phyloP scores from a whole-genome alignment of 768 basidiomycete species.

The Suillus subaureus region DNA sequence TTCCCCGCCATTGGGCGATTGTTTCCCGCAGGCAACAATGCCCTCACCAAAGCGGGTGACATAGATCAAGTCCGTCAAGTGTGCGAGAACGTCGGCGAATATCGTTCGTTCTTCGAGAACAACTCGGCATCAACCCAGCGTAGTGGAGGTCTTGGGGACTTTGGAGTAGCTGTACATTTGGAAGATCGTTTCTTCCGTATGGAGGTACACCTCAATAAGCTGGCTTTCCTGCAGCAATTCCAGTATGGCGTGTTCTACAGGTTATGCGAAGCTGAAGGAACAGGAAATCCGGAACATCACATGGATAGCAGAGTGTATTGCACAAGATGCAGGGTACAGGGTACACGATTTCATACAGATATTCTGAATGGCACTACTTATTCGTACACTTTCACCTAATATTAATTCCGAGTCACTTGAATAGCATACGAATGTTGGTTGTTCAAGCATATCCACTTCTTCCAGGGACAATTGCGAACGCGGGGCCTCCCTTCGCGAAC shows the following conservation, averaged over 20 bases:
- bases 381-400: conserved; percentile 4
- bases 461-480: conserved; percentile 48
- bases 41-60: conserved; percentile 91
- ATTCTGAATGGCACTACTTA: conserved; percentile 50
- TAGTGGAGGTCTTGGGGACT: conserved; percentile 41
- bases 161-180: conserved; percentile 62
- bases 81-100: conserved; percentile 88
- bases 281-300: conserved; percentile 88
- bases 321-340: conserved; percentile 93
- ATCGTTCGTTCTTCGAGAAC: conserved; percentile 85
- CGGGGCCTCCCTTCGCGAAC: conserved; percentile 53
- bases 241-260: conserved; percentile 92
- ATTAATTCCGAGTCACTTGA: not conserved
- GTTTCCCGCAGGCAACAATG: conserved; percentile 95
- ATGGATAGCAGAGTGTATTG: conserved; percentile 98
- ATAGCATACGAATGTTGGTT: not conserved
- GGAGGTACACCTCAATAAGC: conserved; percentile 94
- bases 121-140: conserved; percentile 51
- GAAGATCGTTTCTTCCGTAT: conserved; percentile 95
- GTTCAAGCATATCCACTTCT: conserved; percentile 41
- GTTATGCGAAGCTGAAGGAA: conserved; percentile 90
- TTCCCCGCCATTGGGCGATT: conserved; percentile 96
- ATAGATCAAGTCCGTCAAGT: conserved; percentile 88
- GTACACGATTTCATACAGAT: conserved; percentile 95
- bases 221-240: conserved; percentile 95